Evolutionary conservation across 371 early-diverging fungal species (phyloP), one percentile per base, ranked within the genome.

Genomic region (Nematocida displodere): DNA sequence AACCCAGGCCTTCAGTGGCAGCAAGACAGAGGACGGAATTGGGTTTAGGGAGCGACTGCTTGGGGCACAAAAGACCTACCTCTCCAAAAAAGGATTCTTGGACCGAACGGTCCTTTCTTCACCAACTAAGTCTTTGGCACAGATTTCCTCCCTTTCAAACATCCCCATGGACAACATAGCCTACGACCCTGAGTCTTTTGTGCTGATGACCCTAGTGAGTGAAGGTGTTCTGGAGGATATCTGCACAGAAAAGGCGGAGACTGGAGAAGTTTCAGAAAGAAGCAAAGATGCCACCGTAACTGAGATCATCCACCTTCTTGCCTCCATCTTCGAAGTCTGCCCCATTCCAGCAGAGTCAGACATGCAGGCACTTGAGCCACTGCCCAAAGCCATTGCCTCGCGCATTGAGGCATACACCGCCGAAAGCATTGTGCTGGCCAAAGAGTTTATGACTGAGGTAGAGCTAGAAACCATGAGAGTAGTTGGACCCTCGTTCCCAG

Each of bases 141-240:
- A 58, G 24, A 61, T 71, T 36, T 28, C 33, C 20, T 8, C 75
- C 61, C 49, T 71, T 42, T 29, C 62, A 0, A 62, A 71, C 36
- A 58, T 71, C 31, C 31, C 50, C 11, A 48, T 71, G 36, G 61
- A 58, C 50, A 42, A n/a, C 7, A 50, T 61, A 34, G 39, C 59
- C 17, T 71, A 71, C 62, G 75, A 56, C 2, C 3, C 75, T n/a
- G 50, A 49, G 31, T 5, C 75, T 8, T 71, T 71, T 46, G 48
- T 71, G 46, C 40, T 71, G 39, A 71, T 71, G 75, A 24, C 62
- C 0, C 28, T 71, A 22, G 48, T 71, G 1, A 58, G 61, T 22
- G 54, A 71, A 47, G 75, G 59, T 5, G 0, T 58, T 11, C 58
- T 71, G 24, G 75, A 71, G 7, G 2, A 42, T 20, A 55, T 71